Evolutionary conservation across 495 filamentous ascomycete species (phyloP), one percentile per base, ranked within the genome.

Genomic region (Pyrenopolyporus hunteri): DNA sequence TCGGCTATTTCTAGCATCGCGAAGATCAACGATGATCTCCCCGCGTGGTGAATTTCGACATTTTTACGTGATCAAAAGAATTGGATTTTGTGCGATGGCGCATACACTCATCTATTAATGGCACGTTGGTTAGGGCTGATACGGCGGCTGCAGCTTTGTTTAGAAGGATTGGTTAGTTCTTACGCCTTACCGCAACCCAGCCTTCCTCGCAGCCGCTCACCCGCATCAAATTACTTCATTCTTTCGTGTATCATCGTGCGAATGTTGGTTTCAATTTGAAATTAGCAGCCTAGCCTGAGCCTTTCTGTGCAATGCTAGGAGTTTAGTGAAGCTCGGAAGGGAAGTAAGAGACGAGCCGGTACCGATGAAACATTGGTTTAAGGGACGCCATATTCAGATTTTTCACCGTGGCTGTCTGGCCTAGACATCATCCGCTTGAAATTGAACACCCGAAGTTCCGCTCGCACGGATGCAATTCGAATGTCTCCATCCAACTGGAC

Each of bases 351-450:
- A 44, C 26, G 8, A 39, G 13, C 31, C 6, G 37, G 14, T 11
- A 29, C 48, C 29, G 42, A 52, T 64, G 60, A 64, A 58, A 64
- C 60, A 54, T 46, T n/a, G n/a, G n/a, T n/a, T n/a, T n/a, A n/a
- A n/a, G n/a, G n/a, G n/a, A n/a, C n/a, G n/a, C n/a, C 31, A 33
- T n/a, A 33, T 33, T 13, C 14, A 13, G n/a, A 40, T 59, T 49
- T 49, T 49, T 54, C 31, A 56, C 31, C 36, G 17, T 17, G 35
- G 8, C 29, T 42, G 43, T 37, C 46, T 52, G 46, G 32, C 63
- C 46, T 47, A 57, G 29, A 66, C 63, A 60, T 46, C 63, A 60
- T 56, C 63, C 63, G 63, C 63, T 66, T 66, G 56, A 60, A 60
- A 66, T 60, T 60, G 40, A 46, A 33, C 50, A 51, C 8, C 62